These are phyloP conservation scores for Trichoderma koningiopsis DNA, from an alignment of 2,329 filamentous ascomycete genomes.

Conservation along the genomic window DNA sequence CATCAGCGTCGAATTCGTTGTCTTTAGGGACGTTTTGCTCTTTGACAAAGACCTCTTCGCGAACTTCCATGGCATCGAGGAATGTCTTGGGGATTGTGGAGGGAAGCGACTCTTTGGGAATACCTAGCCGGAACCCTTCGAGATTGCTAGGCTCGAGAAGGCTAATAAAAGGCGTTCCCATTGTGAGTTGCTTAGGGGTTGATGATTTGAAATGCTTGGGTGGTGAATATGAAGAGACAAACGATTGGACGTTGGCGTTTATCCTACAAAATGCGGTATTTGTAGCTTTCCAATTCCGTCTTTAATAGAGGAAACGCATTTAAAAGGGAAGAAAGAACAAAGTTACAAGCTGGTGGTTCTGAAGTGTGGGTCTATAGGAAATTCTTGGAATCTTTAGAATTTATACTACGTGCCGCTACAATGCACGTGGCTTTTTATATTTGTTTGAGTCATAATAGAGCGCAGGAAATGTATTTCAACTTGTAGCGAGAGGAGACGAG, in stretches of 20 bases:
- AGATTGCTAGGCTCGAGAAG: conserved; percentile 53
- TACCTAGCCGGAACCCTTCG: conserved; percentile 48
- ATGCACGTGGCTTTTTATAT: conserved; percentile 1
- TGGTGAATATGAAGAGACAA: not conserved
- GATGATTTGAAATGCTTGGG: not conserved
- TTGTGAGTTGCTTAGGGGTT: conserved; percentile 30
- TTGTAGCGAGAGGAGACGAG: not conserved
- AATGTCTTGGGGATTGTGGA: conserved; percentile 56
- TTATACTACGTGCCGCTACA: not conserved
- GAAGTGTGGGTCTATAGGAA: conserved; percentile 3
- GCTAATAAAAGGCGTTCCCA: conserved; percentile 55
- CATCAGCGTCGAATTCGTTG: conserved; percentile 80
- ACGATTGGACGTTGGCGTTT: not conserved
- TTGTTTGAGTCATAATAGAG: conserved; percentile 8
- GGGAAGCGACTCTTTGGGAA: conserved; percentile 48
- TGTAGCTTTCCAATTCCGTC: not conserved
- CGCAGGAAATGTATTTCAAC: not conserved
- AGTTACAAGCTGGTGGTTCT: not conserved
- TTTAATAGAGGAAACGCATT: not conserved
- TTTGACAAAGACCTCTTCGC: conserved; percentile 61
- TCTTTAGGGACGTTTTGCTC: conserved; percentile 63
- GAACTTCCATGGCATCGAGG: conserved; percentile 64
- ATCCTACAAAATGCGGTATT: not conserved
- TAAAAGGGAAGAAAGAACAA: not conserved
- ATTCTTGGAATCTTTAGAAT: not conserved